Base-by-base conservation (phyloP, 768 basidiomycete species). In the Pulveroboletus sp. region DNA sequence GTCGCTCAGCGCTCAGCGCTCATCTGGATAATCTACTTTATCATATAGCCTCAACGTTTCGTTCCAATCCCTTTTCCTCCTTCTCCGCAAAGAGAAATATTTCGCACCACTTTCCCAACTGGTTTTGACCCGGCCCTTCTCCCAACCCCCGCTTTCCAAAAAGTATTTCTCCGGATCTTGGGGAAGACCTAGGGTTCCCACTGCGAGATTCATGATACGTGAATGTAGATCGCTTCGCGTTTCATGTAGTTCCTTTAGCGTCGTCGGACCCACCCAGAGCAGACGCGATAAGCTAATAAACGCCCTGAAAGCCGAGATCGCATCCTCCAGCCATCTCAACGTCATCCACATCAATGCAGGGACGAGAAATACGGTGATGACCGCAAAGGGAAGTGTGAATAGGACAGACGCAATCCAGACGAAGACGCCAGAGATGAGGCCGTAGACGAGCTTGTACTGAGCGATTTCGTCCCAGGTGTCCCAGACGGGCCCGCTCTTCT, bases 391-490 rank as follows among this genome's bases (percentile, higher is more conserved):
- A 58, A 86, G 73, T 0, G 88, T 89, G 35, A 84, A 30, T 30
- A 82, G 30, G 24, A 82, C 69, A 12, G 77, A 68, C 16, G 64
- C 51, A 29, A 75, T 45, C 81, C 88, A 91, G 26, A 91, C 87
- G 45, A 76, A 70, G 4, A 87, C 51, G 1, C 89, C 89, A 0
- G 89, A 84, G 9, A 83, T 59, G 29, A 93, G 76, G 10, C 92
- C 92, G 58, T 89, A 90, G 19, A 85, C 80, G 45, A 93, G 82
- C 64, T 92, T 93, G 68, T 89, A 88, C 62, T 93, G 88, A 11
- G 90, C 88, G 54, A 93, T 89, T 64, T 93, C 90, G 59, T 93
- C 91, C 78, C 82, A 91, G 0, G 88, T 91, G 61, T 93, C 87
- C 72, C 85, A 87, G 31, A 87, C 76, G 1, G 89, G 89, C 0